Percentiles rank a stretch among this genome's conserved stretches.
Conservation (phyloP, 352 stramenopile species). For the Pythium volutum region DNA sequence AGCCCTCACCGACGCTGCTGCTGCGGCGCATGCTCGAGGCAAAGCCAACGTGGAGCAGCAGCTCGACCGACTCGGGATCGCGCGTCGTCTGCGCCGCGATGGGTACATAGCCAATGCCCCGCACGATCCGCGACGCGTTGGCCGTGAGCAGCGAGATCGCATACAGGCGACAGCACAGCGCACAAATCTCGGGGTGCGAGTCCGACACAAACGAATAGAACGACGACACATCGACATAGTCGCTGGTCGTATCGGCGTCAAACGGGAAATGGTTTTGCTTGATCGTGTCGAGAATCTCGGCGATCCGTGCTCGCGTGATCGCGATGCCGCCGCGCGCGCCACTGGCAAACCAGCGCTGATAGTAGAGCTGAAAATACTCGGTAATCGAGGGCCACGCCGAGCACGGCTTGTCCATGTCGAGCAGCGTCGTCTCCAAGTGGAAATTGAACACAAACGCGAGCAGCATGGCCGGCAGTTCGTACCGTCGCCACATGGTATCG, state of each 20-base stretch:
- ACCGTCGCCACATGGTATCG: constrained; percentile 62
- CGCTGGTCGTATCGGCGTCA: constrained; percentile 60
- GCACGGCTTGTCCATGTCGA: constrained; percentile 49
- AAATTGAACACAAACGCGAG: constrained; percentile 81
- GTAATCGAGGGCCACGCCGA: constrained; percentile 55
- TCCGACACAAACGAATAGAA: constrained; percentile 86
- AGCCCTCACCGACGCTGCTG: constrained; percentile 4
- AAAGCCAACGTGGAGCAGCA: constrained; percentile 70
- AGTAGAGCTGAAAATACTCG: constrained; percentile 68
- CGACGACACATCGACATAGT: constrained; percentile 76
- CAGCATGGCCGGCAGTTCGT: constrained; percentile 69
- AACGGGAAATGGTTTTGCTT: constrained; percentile 74
- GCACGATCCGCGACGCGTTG: constrained; percentile 49
- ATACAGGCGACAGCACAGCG: constrained; percentile 75
- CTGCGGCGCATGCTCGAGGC: constrained; percentile 40
- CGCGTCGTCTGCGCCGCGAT: constrained; percentile 50
- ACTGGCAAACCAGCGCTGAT: constrained; percentile 55
- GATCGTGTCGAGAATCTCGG: constrained; percentile 58
- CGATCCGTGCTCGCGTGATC: constrained; percentile 34
- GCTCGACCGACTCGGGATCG: constrained; percentile 43
- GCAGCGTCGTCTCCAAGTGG: constrained; percentile 53
- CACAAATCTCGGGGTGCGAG: constrained; percentile 74
- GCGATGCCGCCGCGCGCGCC: not conserved
- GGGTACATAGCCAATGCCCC: constrained; percentile 60
- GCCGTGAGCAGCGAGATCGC: constrained; percentile 57